Evolutionary conservation across 2,329 filamentous ascomycete genomes (phyloP), one percentile per base, ranked within the genome.

Genomic region (Penicillium sp.): DNA sequence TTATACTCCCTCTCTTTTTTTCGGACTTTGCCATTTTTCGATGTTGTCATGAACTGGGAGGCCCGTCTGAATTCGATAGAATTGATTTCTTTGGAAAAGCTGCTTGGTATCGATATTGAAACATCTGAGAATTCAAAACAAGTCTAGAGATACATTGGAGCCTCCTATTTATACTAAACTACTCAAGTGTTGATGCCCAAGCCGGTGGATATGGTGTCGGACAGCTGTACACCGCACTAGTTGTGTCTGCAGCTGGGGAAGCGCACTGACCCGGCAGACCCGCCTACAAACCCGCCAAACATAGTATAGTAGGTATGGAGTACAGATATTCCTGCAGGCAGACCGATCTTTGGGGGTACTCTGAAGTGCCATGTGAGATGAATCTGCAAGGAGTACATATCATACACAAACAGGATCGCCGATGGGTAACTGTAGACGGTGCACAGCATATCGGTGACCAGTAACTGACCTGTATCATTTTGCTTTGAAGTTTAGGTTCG

Each of bases 21-120:
- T 53, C 40, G 38, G 56, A 50, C 8, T 56, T 58, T 53, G 38
- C 18, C 29, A 50, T 42, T 48, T 38, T 58, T 31, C 29, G 49
- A 45, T 56, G 34, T 42, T 53, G 35, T 56, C 39, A 48, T 57
- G 61, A 55, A 57, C 32, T 59, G 57, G 59, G 57, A 57, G 56
- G 57, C 39, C 60, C 53, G 55, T 53, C 64, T 58, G 55, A 45
- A 43, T 60, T 56, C 32, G 24, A 53, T 53, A 31, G 38, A 55
- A 24, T 35, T 38, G 50, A 22, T 40, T 53, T 31, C 13, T 42
- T 24, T 39, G n/a, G 35, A 55, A 53, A 56, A 52, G 55, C 35
- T 32, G 42, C 26, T 53, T 37, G 39, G 14, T 35, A 32, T 22
- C 2, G 9, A 7, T 37, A 24, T 29, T 31, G 29, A 6, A 50